Evolutionary conservation across 192 early-diverging fungal genomes (phyloP), one percentile per base, ranked within the genome.

Genomic region (Coemansia sp.): DNA sequence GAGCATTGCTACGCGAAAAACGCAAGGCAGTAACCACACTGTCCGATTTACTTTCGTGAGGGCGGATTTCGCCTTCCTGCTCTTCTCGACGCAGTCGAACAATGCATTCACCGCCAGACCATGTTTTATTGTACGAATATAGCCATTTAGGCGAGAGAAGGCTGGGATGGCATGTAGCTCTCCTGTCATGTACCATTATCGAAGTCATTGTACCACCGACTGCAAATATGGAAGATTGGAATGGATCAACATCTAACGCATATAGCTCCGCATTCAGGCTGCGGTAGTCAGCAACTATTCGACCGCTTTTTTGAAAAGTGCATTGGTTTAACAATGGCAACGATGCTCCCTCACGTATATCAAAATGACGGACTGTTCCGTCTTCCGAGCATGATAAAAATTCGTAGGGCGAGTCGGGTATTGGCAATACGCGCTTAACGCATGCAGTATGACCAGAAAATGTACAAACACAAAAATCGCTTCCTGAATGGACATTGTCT

Each of bases 361-460:
- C 88, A 69, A 83, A 87, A 42, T 87, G 86, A 1, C 84, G 84
- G 15, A 85, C 80, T 8, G 68, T 80, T 61, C 88, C 85, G 56
- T 89, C 88, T 61, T 89, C 85, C 8, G 83, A 82, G 62, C 88
- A 89, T 8, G 85, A 77, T 4, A 89, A 67, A 69, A 89, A 85
- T 48, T 85, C 84, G 42, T 72, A 68, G 11, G 86, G 85, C 22
- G 74, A 76, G 15, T 76, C 66, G 12, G 81, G 69, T 19, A 86
- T 80, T 32, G 70, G 26, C 0, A 76, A 82, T 16, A 81, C 73
- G 2, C 80, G 78, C 62, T 89, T 89, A 7, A 85, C 87, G 2
- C 75, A 71, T 2, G 82, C 78, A 10, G 42, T 62, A 41, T 89
- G 88, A 61, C 76, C 85, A 22, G 66, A 58, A 69, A 84, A 87